Base-by-base conservation (phyloP, 176 grass and related monocot genomes). In the Alloteropsis semialata region DNA sequence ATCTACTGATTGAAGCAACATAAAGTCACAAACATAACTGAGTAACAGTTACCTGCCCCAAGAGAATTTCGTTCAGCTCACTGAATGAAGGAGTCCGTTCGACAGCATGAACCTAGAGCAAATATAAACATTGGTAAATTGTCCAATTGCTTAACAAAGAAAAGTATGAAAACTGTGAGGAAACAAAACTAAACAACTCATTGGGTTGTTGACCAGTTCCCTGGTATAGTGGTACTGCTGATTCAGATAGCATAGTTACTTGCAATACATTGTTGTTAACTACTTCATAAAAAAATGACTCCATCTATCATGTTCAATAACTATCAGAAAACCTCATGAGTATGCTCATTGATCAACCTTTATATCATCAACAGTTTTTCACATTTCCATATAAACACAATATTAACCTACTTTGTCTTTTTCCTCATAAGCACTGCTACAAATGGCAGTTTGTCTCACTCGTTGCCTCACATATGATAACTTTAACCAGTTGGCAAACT, bases 21-120 rank as follows among this genome's bases (percentile, higher is more conserved):
- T 15, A 64, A 80, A 74, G 38, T 22, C 70, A 61, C 34, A 46
- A 49, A 70, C 36, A 77, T 33, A 72, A 39, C 24, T 33, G 43
- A 87, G 65, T 77, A 78, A 90, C 44, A 75, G n/a, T 84, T 38
- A 99, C 97, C 97, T 99, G 97, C 17, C 97, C 97, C 49, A 99
- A 69, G 48, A 99, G 91, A 79, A 99, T 99, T 84, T 99, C 97
- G 71, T 96, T 99, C 82, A 99, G 86, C 81, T 96, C 91, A 70
- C 97, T 99, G 55, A 99, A 89, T 71, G 97, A 99, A 85, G 97
- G 97, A 80, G 97, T 96, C 78, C 93, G 91, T 77, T 99, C 97
- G 45, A 99, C 87, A 34, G 97, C 97, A 87, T 84, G 89, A 82
- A 99, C 93, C 97, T 99, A 89, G 71, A 83, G 76, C 22, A 41